Evolutionary conservation across 768 basidiomycete genomes (phyloP), one percentile per base, ranked within the genome.

Genomic region (Russula emetica): DNA sequence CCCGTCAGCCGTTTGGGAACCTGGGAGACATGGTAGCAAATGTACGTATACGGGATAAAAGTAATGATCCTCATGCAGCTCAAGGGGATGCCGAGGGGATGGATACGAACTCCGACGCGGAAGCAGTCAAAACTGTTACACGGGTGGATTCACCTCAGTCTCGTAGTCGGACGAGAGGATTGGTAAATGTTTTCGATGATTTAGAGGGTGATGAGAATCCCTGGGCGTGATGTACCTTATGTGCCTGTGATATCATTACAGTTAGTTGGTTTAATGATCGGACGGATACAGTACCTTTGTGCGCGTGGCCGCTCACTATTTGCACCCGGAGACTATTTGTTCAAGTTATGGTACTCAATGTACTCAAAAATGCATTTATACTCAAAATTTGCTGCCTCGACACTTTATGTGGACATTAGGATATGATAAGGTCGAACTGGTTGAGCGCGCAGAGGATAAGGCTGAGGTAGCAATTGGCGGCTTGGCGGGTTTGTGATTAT

Each of bases 161-260:
- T 49, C 78, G 82, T 69, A 78, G 78, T 18, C 76, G 75, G 34
- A 56, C 34, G 22, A 51, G 11, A 26, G 52, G 66, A 65, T 74
- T 40, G 58, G 71, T 63, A 62, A 73, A 62, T 68, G 72, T 67
- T 42, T 77, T 74, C 66, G 73, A 78, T 58, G 69, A 76, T n/a
- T 61, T 64, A 52, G 64, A 64, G 16, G 74, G 76, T 47, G 78
- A 82, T 52, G 78, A 82, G 70, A 86, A 86, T 71, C 85, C 85
- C 14, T 86, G 85, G 84, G 82, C 78, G 58, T 83, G 67, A 74
- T 72, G 24, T 61, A 36, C 22, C 30, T 51, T 52, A 52, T 53
- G 44, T 24, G n/a, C 40, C 44, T 30, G 24, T 24, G 20, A 38
- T 47, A 34, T 54, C 32, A 47, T 49, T 26, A 7, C n/a, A n/a